These are phyloP conservation scores for Thalassiosira livingstoniorum DNA, from an alignment of 352 stramenopile genomes.

Conservation along the genomic window DNA sequence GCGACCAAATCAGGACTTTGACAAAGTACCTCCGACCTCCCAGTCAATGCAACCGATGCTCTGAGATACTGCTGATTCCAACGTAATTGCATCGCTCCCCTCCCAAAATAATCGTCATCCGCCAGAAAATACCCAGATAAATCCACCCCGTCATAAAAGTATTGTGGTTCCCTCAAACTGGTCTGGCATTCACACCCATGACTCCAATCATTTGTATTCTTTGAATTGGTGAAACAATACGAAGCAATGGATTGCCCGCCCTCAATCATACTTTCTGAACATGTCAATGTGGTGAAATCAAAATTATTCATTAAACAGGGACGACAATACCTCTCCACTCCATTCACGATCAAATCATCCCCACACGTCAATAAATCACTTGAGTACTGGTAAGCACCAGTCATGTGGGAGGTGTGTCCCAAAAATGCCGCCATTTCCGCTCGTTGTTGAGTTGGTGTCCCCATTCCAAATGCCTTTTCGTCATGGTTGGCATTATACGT, in stretches of 20 bases:
- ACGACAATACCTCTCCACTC: neutral
- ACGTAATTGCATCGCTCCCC: neutral
- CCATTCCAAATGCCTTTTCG: neutral
- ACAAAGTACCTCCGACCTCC: neutral
- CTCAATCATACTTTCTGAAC: neutral
- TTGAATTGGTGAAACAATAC: neutral
- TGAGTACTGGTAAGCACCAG: neutral
- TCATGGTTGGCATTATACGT: neutral
- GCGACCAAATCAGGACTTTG: neutral
- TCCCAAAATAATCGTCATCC: neutral
- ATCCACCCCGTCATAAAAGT: neutral
- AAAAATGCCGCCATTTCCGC: neutral
- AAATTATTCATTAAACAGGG: neutral
- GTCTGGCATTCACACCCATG: neutral
- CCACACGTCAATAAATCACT: neutral
- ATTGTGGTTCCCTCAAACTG: neutral
- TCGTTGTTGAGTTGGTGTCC: neutral
- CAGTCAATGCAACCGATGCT: neutral
- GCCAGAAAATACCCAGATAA: neutral
- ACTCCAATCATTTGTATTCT: neutral
- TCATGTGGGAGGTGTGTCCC: neutral
- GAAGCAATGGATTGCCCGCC: neutral
- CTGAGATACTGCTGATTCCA: neutral
- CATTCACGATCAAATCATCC: neutral
- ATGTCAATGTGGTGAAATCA: neutral